Base-by-base conservation (phyloP, 2,329 filamentous ascomycete genomes). In the Tolypocladium amazonense region DNA sequence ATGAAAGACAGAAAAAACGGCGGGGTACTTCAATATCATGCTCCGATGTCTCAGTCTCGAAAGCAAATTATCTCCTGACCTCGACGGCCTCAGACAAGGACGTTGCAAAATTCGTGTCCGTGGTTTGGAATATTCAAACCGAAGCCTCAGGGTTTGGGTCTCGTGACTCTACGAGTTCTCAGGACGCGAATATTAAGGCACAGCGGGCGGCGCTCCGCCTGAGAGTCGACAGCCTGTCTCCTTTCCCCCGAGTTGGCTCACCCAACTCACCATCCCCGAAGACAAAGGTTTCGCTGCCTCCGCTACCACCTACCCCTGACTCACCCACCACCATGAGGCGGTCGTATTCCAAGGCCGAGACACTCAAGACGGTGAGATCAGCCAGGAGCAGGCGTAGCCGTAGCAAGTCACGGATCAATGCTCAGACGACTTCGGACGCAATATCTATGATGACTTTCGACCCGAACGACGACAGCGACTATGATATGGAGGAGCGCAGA, bases 11-110 rank as follows among this genome's bases (percentile, higher is more conserved):
- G 9, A 58, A 62, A 25, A 65, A 64, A 7, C 64, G 62, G 23
- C 58, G 66, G 7, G 61, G 66, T 14, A 62, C 68, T 8, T 65
- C 65, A n/a, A 65, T 62, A 38, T 66, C 70, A 12, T 66, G 66
- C 15, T 65, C 67, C 12, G 70, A 70, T 37, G 64, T 70, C 8
- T 71, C 73, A 0, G 76, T 81, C 33, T 77, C 79, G 1, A 79
- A 79, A 59, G 81, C 80, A 50, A 82, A 86, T 67, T 84, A 81
- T 63, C 73, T 85, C 12, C 74, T 87, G 30, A 79, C 81, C 0
- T 81, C 80, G 2, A 77, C 76, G 1, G 84, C 84, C 3, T 80
- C 75, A 9, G 77, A 81, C 18, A 66, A 73, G 4, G 83, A 87
- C 63, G 79, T 85, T 39, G 73, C 78, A 0, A 77, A 72, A 0